Base-by-base conservation (phyloP, 1,139 yeast genomes). In the Yamadazyma kanchanaburiensis region DNA sequence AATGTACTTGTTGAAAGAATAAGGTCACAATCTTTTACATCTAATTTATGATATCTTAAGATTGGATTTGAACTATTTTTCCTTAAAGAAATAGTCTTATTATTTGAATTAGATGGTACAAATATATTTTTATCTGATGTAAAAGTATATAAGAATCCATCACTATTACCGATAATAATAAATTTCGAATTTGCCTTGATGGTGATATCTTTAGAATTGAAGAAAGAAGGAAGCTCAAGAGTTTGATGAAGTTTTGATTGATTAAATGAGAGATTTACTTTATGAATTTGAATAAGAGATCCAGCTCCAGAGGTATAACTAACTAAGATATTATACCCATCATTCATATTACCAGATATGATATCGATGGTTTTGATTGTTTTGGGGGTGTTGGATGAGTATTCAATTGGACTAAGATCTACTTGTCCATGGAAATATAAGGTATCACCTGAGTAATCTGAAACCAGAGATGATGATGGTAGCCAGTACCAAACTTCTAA, bases 401-500 rank as follows among this genome's bases (percentile, higher is more conserved):
- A 12, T 4, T 25, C 19, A 6, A 12, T 19, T 16, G 11, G 15
- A n/a, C 7, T 11, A n/a, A 9, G 12, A 6, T 23, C 16, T 9
- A 23, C 16, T 24, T 43, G 52, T 9, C 39, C 34, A 24, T 48
- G 42, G 24, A 71, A 52, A 38, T 57, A 58, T 26, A 72, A 38
- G 1, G 69, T 55, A 26, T 60, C 66, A 15, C 56, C 58, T 22
- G 55, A 55, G 20, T 41, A 37, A 22, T 38, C 34, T 14, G 21
- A 30, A 1, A 35, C 8, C 4, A 25, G 22, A 5, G 32, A 22
- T 15, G 18, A 22, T 6, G 21, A 25, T 4, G 64, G 66, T 3
- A 45, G 26, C 78, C 79, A 73, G 39, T 67, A 73, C 80, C 80
- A 76, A 3, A 74, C 51, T 39, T 74, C 77, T 11, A 74, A 36